Evolutionary conservation across 2,329 filamentous ascomycete species (phyloP).

Genomic region (Venturia aucupariae): DNA sequence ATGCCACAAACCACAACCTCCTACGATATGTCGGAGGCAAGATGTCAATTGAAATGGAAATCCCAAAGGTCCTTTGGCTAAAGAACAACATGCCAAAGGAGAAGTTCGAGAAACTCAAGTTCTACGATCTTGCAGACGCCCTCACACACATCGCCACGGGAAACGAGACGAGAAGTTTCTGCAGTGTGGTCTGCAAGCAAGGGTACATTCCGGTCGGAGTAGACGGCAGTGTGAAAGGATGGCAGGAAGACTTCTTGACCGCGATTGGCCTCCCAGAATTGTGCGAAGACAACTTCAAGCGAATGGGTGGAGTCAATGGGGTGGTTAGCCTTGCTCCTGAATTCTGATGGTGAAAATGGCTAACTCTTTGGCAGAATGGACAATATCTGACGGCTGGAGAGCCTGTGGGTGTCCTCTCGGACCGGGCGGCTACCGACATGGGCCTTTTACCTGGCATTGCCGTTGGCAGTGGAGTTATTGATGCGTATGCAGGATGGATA

Average conservation of each 20-base stretch:
- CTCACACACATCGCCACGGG: conserved; percentile 91
- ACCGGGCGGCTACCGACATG: conserved; percentile 72
- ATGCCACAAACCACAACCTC: conserved; percentile 82
- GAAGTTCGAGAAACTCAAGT: conserved; percentile 86
- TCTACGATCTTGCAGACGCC: conserved; percentile 89
- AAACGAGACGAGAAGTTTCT: conserved; percentile 85
- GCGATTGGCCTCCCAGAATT: conserved; percentile 82
- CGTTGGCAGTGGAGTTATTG: conserved; percentile 92
- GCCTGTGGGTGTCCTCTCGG: conserved; percentile 73
- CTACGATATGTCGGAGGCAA: conserved; percentile 93
- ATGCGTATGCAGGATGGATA: conserved; percentile 97
- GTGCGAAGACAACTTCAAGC: conserved; percentile 76
- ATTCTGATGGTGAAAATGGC: conserved; percentile 21
- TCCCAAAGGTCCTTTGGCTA: conserved; percentile 95
- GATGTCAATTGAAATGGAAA: conserved; percentile 99
- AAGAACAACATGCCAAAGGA: conserved; percentile 97
- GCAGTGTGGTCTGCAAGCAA: conserved; percentile 95
- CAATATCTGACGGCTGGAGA: conserved; percentile 87
- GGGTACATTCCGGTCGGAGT: conserved; percentile 95
- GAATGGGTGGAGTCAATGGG: conserved; percentile 88
- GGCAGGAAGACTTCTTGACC: conserved; percentile 90
- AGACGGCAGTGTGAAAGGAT: conserved; percentile 93
- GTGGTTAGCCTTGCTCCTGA: conserved; percentile 59
- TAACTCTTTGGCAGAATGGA: conserved; percentile 60
- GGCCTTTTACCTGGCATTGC: conserved; percentile 81